Conservation (phyloP, 106 monocot genomes). For the Posidonia australis region DNA sequence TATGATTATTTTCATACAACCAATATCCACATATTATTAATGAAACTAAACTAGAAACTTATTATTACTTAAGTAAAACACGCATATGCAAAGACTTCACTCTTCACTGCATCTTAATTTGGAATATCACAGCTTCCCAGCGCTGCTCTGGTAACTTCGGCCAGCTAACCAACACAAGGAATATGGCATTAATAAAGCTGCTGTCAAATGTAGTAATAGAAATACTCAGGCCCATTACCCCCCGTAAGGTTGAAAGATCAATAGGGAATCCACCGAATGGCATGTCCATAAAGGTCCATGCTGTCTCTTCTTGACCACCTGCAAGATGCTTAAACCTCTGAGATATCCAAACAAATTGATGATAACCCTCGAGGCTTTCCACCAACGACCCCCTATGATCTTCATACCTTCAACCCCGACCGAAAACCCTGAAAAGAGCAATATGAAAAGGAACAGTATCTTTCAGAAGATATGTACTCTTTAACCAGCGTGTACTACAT, state of each 20-base stretch:
- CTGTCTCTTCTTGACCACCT: neutral
- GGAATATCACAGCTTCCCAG: neutral
- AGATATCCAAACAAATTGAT: slow-evolving; percentile 3
- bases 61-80: too few species aligned
- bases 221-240: neutral
- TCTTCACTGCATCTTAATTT: neutral
- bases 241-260: neutral
- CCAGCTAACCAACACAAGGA: neutral
- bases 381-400: slow-evolving; percentile 2
- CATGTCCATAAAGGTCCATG: neutral
- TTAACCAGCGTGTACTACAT: too few species aligned
- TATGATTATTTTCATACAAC: too few species aligned
- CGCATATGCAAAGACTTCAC: slow-evolving; percentile 1
- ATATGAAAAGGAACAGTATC: too few species aligned
- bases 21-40: too few species aligned
- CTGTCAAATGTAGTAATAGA: neutral
- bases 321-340: neutral
- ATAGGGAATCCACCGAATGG: neutral
- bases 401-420: neutral
- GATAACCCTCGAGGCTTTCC: neutral
- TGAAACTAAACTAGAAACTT: too few species aligned
- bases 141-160: neutral
- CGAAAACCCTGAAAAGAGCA: neutral
- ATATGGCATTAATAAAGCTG: neutral
- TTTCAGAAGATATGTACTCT: neutral